Evolutionary conservation across 2,329 filamentous ascomycete genomes (phyloP), one percentile per base, ranked within the genome.

Genomic region (Amylocarpus encephaloides): DNA sequence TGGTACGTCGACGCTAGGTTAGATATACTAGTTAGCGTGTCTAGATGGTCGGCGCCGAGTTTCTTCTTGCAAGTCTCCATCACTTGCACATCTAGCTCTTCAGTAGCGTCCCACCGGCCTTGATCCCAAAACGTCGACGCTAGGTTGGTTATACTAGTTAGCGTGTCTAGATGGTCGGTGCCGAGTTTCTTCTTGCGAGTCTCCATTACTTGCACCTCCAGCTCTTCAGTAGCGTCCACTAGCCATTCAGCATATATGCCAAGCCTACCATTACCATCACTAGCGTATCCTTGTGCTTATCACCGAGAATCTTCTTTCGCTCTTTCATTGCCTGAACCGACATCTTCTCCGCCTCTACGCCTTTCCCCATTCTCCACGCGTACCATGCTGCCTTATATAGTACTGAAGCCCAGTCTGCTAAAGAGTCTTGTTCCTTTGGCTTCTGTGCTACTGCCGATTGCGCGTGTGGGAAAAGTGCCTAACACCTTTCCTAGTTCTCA

Each of bases 311-410:
- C 39, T 33, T 45, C 22, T 57, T 47, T 19, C 48, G 43, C 18
- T 40, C 53, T 39, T 58, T 41, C 49, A 62, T 40, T 41, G 48
- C 45, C 47, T 43, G 42, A 43, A 48, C 48, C 12, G 51, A 48
- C 48, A 50, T 50, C 39, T 48, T 40, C 48, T 54, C 49, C 13
- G 51, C 48, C 36, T 59, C 53, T 35, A 34, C 16, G 26, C 32
- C 33, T 5, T 53, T 54, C 16, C 47, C 57, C 15, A 40, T 58
- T 42, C 16, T 44, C 13, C 34, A 33, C 15, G 54, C 49, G 52
- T 60, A 61, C 51, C 56, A 50, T 46, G 55, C 53, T 49, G 57
- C 57, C 32, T 52, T 54, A 15, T 52, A 53, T 45, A 59, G 41
- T 36, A 61, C 39, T 34, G 43, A 54, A 46, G 59, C 50, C 58